A percentile compares a stretch with the other conserved stretches of the same genome.
These are phyloP conservation scores for Ceratocystis destructans DNA, from an alignment of 2,329 filamentous ascomycete genomes.

Conservation along the genomic window DNA sequence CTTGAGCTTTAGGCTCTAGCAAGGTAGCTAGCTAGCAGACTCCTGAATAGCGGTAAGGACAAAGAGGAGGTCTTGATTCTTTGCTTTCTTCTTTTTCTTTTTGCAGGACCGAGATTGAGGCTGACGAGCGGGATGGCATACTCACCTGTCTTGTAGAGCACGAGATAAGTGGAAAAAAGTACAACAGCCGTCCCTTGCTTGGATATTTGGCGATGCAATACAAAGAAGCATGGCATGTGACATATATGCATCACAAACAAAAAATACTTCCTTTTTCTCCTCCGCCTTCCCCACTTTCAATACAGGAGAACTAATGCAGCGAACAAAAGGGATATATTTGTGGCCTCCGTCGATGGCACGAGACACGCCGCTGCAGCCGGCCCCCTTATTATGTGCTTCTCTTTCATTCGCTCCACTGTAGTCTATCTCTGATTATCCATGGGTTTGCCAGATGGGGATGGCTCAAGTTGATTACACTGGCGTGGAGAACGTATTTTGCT, in stretches of 20 bases:
- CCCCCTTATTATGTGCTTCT: not conserved
- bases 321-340: not conserved
- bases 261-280: not conserved
- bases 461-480: not conserved
- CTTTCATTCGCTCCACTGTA: not conserved
- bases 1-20: too few relatives aligned
- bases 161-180: too few relatives aligned
- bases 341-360: too few relatives aligned
- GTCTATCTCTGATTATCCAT: not conserved
- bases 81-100: too few relatives aligned
- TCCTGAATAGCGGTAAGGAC: too few relatives aligned
- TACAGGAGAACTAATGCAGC: not conserved
- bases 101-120: too few relatives aligned
- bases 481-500: not conserved
- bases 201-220: not conserved
- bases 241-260: not conserved
- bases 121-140: too few relatives aligned
- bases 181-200: too few relatives aligned
- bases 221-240: not conserved
- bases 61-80: too few relatives aligned
- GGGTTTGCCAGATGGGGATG: not conserved
- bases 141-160: too few relatives aligned
- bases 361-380: not conserved
- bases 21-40: too few relatives aligned
- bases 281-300: not conserved